Evolutionary conservation across 306 rosid genomes (phyloP).

Genomic region (Prunus salicina): DNA sequence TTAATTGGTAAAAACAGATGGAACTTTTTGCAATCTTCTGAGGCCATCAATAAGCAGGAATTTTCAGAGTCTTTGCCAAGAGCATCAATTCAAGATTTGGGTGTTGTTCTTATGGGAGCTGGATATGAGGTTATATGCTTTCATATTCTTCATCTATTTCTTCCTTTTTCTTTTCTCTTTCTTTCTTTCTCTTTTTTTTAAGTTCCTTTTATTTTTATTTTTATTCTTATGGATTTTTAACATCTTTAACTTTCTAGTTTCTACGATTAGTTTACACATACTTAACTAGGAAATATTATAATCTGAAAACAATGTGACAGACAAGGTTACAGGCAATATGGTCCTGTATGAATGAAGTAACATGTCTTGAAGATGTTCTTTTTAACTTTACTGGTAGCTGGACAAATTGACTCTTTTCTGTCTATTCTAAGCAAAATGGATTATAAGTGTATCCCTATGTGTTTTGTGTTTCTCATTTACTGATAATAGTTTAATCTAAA

Average conservation of each 20-base stretch:
- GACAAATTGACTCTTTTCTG: no score
- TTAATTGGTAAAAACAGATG: slow-evolving; percentile 54
- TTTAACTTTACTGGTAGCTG: no score
- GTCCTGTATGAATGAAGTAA: no score
- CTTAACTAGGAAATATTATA: no score
- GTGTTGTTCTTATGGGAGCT: slow-evolving; percentile 82
- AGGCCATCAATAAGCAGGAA: slow-evolving; percentile 74
- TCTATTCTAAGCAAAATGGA: no score
- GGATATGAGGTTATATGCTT: slow-evolving; percentile 78
- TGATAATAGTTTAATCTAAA: neutral
- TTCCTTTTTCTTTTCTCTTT: no score
- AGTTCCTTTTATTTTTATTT: neutral
- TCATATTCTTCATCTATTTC: neutral
- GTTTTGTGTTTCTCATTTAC: neutral
- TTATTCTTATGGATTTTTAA: no score
- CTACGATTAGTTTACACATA: no score
- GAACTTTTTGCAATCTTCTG: slow-evolving; percentile 74
- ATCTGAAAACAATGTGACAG: no score
- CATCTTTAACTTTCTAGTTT: no score
- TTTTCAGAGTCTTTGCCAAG: slow-evolving; percentile 79
- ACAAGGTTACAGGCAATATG: no score
- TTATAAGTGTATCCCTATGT: no score
- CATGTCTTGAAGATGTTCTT: neutral
- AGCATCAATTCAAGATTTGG: slow-evolving; percentile 80
- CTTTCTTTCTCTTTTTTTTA: neutral